Evolutionary conservation across 257 asterid genomes (phyloP).

Genomic region (Mentha longifolia): DNA sequence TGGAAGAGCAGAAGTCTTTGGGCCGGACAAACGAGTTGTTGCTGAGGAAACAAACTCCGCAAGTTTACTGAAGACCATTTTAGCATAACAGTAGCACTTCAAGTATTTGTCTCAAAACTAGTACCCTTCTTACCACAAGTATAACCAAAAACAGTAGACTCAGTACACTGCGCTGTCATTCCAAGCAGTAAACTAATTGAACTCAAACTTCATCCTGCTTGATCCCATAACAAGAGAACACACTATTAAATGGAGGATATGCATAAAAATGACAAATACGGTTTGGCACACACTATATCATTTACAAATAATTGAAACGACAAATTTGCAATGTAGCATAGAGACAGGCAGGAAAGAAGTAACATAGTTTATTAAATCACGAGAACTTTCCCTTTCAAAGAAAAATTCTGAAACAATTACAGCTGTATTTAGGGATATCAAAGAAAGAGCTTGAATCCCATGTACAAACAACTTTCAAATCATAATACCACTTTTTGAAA

Average conservation of each 20-base stretch:
- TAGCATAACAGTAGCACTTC: constrained; percentile 36
- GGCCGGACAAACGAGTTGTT: constrained; percentile 51
- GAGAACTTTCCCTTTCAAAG: not conserved
- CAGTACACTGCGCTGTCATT: constrained; percentile 11
- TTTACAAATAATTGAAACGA: not conserved
- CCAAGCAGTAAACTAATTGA: constrained; percentile 24
- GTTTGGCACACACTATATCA: constrained; percentile 1
- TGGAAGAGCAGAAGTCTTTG: constrained; percentile 51
- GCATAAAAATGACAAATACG: constrained; percentile 17
- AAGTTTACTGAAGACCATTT: constrained; percentile 68
- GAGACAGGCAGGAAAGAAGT: constrained; percentile 8
- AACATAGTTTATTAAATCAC: constrained; percentile 4
- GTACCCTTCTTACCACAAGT: constrained; percentile 12
- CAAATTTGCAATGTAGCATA: not conserved
- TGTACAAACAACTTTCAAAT: not conserved
- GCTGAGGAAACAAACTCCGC: constrained; percentile 59
- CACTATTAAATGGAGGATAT: constrained; percentile 24
- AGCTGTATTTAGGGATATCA: not conserved
- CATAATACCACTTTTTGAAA: not conserved
- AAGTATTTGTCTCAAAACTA: constrained; percentile 22
- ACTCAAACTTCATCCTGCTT: constrained; percentile 33
- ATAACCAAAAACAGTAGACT: constrained; percentile 18
- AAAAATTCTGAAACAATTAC: not conserved
- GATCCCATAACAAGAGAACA: constrained; percentile 25
- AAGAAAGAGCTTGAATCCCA: constrained; percentile 1